Evolutionary conservation across 1,284 basidiomycete genomes (phyloP).

Genomic region (Melanopsichium pennsylvanicum): DNA sequence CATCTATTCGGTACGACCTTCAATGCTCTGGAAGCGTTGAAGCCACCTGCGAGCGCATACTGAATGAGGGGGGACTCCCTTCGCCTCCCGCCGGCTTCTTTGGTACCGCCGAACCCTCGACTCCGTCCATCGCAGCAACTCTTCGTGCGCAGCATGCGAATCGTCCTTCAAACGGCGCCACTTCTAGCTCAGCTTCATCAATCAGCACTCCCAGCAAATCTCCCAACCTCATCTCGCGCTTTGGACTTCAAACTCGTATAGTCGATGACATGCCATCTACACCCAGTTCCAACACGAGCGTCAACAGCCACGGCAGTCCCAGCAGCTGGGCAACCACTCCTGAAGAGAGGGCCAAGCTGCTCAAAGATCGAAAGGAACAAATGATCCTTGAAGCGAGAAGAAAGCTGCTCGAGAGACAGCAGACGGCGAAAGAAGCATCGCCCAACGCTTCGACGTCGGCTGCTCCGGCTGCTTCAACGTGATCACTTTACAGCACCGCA

Average conservation of each 20-base stretch:
- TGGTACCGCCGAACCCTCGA: conserved; percentile 23
- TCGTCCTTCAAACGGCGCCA: conserved; percentile 13
- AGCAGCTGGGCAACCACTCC: conserved; percentile 41
- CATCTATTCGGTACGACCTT: conserved; percentile 59
- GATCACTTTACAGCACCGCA: too few species aligned
- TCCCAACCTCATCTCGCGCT: conserved; percentile 47
- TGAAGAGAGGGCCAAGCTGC: conserved; percentile 37
- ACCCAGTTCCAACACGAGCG: conserved; percentile 11
- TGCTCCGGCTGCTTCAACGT: not conserved
- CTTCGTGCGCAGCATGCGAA: conserved; percentile 20
- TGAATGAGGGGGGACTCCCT: conserved; percentile 58
- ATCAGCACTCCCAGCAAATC: conserved; percentile 26
- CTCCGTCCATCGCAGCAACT: conserved; percentile 13
- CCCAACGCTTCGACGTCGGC: not conserved
- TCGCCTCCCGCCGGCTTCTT: conserved; percentile 48
- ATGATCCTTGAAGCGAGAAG: conserved; percentile 46
- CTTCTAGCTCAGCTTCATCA: conserved; percentile 10
- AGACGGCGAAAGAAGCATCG: conserved; percentile 3
- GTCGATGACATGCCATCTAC: conserved; percentile 9
- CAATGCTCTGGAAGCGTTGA: conserved; percentile 52
- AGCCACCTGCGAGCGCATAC: conserved; percentile 56
- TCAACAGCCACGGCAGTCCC: conserved; percentile 24
- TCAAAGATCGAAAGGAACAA: conserved; percentile 48
- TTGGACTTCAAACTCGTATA: conserved; percentile 39
- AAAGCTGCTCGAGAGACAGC: conserved; percentile 38